A percentile compares a stretch with the other conserved stretches of the same genome.
Conservation (phyloP, 2,329 filamentous ascomycete genomes). For the Fusarium piperis region DNA sequence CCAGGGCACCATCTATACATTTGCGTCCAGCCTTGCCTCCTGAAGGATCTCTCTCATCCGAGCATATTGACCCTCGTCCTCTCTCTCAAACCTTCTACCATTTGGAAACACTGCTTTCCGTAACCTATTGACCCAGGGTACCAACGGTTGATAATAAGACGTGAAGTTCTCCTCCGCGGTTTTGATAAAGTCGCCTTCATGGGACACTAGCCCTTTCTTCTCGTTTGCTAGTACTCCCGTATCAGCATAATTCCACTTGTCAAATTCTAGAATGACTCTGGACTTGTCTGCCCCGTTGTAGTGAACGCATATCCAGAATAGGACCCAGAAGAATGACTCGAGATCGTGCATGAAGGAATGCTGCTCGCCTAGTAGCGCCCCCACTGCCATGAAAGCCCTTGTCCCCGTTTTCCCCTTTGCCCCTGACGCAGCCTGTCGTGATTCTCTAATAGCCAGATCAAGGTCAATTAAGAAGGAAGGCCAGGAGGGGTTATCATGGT, state of each 20-base stretch:
- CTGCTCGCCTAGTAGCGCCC: background rate
- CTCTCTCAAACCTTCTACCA: too few species aligned
- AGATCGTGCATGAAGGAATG: constrained; percentile 13
- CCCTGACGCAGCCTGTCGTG: constrained; percentile 48
- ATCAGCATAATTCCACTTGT: background rate
- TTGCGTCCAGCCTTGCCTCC: too few species aligned
- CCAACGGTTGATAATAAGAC: background rate
- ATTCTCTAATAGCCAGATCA: constrained; percentile 48
- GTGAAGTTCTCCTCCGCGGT: background rate
- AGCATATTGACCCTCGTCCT: too few species aligned
- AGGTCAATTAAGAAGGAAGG: constrained; percentile 55
- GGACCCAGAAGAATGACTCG: constrained; percentile 3
- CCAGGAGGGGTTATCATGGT: constrained; percentile 51
- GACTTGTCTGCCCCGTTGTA: background rate
- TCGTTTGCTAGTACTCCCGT: background rate
- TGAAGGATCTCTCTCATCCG: too few species aligned
- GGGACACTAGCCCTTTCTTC: background rate
- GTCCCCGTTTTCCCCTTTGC: constrained; percentile 55
- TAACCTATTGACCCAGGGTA: background rate
- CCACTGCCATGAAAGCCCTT: constrained; percentile 49
- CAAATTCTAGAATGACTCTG: background rate
- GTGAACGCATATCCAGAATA: constrained; percentile 5
- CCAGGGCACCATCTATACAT: too few species aligned
- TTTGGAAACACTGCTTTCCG: background rate
- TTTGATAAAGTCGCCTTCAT: background rate